These are phyloP conservation scores for Saksenaea oblongispora DNA, from an alignment of 371 early-diverging fungal species.

Conservation along the genomic window DNA sequence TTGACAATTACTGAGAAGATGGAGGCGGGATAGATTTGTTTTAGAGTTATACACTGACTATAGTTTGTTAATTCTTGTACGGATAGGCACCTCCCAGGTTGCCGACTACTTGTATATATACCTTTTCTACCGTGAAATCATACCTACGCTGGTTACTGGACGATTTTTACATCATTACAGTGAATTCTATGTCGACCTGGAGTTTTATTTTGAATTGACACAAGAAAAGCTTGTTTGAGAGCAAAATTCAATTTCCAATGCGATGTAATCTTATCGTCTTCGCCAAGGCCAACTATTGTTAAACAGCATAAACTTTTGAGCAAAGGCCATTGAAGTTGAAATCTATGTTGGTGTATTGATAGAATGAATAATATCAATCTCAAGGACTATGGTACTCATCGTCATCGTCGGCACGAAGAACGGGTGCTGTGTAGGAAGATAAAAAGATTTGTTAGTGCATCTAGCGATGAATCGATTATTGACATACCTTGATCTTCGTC, in stretches of 20 bases:
- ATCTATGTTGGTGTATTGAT: neutral
- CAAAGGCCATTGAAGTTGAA: neutral
- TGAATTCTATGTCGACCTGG: too few species aligned
- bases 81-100: neutral
- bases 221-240: too few species aligned
- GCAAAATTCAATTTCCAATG: too few species aligned
- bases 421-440: neutral
- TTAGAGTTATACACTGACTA: neutral
- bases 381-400: neutral
- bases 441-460: too few species aligned
- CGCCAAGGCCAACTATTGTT: neutral
- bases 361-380: neutral
- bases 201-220: too few species aligned
- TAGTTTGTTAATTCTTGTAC: neutral
- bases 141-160: too few species aligned
- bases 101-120: neutral
- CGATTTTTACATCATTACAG: too few species aligned
- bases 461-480: too few species aligned
- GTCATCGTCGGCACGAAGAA: neutral
- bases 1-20: neutral
- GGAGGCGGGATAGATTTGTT: neutral
- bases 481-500: neutral
- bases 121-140: neutral
- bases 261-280: neutral
- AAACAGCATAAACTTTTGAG: neutral